Conservation (phyloP, 139 green algal genomes). For the Micromonas pusilla region DNA sequence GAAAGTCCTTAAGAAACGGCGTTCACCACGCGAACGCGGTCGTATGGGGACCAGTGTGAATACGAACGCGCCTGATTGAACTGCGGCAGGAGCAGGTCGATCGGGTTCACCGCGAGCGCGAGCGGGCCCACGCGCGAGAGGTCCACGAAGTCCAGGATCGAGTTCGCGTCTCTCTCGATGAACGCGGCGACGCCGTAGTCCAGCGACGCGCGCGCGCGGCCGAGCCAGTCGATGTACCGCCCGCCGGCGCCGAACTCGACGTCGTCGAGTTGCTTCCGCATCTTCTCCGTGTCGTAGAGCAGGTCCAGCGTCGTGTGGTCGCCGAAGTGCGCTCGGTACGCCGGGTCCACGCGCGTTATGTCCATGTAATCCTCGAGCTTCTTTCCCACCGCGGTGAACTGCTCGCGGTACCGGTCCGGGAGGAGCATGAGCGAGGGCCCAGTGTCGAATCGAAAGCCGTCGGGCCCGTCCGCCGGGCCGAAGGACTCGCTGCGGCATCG, state of each 20-base stretch:
- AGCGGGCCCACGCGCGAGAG: constrained; percentile 10
- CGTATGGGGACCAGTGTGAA: too few relatives aligned
- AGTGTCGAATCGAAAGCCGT: constrained; percentile 62
- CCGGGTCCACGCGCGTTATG: constrained; percentile 38
- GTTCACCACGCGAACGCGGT: too few relatives aligned
- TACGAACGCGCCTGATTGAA: too few relatives aligned
- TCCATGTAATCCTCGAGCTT: constrained; percentile 33
- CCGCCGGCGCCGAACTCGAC: constrained; percentile 58
- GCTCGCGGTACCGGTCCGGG: constrained; percentile 56
- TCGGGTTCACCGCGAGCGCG: constrained; percentile 39
- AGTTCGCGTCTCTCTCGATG: constrained; percentile 61
- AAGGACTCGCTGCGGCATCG: constrained; percentile 41
- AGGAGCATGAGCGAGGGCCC: constrained; percentile 71
- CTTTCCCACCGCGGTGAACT: constrained; percentile 57
- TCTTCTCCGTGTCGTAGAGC: constrained; percentile 62
- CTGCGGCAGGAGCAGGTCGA: constrained; percentile 61
- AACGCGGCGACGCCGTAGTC: constrained; percentile 45
- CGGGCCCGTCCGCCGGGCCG: constrained; percentile 2
- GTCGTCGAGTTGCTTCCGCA: constrained; percentile 65
- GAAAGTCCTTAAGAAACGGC: too few relatives aligned
- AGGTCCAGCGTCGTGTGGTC: constrained; percentile 56
- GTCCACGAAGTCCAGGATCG: constrained; percentile 16
- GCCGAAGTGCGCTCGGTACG: constrained; percentile 72
- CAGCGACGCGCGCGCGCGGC: constrained; percentile 13
- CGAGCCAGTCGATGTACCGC: constrained; percentile 31